Percentiles rank a stretch among this genome's conserved stretches.
Evolutionary conservation across 2,329 filamentous ascomycete species (phyloP).

Genomic region (Madurella fahalii): DNA sequence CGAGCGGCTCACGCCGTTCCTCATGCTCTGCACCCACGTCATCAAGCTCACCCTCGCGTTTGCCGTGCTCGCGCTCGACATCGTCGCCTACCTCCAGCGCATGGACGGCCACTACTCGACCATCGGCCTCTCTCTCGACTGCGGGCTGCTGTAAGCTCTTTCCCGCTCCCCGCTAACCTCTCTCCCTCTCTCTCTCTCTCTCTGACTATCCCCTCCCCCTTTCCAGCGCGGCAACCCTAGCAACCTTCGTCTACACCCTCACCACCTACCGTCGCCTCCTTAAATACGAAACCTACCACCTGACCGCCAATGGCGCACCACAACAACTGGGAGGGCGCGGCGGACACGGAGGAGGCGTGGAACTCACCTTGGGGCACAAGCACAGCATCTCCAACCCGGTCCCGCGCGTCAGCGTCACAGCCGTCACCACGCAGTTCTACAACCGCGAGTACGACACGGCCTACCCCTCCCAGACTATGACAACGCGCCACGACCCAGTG

Average conservation of each 20-base stretch:
- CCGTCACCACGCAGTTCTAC: background rate
- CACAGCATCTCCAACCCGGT: background rate
- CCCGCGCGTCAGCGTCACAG: background rate
- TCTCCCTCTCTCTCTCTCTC: conserved; percentile 6
- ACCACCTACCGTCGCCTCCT: conserved; percentile 45
- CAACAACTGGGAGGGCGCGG: background rate
- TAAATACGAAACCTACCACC: conserved; percentile 47
- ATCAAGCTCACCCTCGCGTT: conserved; percentile 46
- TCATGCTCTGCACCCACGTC: conserved; percentile 48
- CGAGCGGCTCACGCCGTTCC: conserved; percentile 52
- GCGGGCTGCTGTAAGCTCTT: conserved; percentile 44
- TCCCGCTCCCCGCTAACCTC: background rate
- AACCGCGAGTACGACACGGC: background rate
- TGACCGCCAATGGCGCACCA: conserved; percentile 42
- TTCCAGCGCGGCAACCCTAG: conserved; percentile 39
- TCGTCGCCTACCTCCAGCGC: conserved; percentile 46
- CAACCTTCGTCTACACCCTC: conserved; percentile 44
- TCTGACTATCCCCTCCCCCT: background rate
- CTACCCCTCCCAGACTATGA: background rate
- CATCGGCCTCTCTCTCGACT: conserved; percentile 47
- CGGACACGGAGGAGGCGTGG: background rate
- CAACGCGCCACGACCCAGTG: conserved; percentile 29
- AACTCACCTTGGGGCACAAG: conserved; percentile 7
- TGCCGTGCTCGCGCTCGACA: conserved; percentile 47
- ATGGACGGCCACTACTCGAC: conserved; percentile 46